Evolutionary conservation across 108 stramenopile genomes (phyloP).

Genomic region (Stephanodiscus minutulus): DNA sequence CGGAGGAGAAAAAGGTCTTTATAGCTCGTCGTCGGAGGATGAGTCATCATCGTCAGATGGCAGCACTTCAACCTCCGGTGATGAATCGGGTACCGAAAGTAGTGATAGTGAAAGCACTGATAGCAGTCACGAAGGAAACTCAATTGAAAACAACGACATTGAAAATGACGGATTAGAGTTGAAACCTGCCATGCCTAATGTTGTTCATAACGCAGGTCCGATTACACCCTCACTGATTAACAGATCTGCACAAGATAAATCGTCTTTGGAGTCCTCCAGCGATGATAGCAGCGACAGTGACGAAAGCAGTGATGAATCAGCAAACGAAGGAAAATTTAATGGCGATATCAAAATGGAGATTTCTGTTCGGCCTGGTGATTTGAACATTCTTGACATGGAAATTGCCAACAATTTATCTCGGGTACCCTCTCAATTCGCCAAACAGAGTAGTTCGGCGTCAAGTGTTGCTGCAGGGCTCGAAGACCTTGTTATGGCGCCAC

Average conservation of each 20-base stretch:
- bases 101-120: constrained; percentile 41
- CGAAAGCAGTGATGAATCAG: constrained; percentile 18
- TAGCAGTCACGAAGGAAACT: constrained; percentile 11
- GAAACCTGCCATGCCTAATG: constrained; percentile 6
- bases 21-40: constrained; percentile 35
- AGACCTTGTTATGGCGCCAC: constrained; percentile 82
- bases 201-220: constrained; percentile 9
- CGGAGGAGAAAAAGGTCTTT: constrained; percentile 13
- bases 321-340: neutral
- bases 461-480: constrained; percentile 59
- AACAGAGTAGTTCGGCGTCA: constrained; percentile 18
- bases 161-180: constrained; percentile 14
- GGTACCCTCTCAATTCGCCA: constrained; percentile 17
- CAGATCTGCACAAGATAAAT: constrained; percentile 9
- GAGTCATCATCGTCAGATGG: constrained; percentile 29
- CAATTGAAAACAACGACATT: neutral
- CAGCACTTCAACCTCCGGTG: constrained; percentile 22
- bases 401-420: constrained; percentile 1
- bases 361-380: constrained; percentile 8
- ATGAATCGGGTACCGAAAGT: constrained; percentile 46
- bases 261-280: constrained; percentile 33
- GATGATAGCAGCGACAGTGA: constrained; percentile 41
- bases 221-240: constrained; percentile 27
- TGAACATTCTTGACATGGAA: constrained; percentile 32
- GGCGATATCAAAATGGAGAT: constrained; percentile 3